These are phyloP conservation scores for Kregervanrija pseudodelftensis DNA, from an alignment of 805 yeast genomes.

Conservation along the genomic window DNA sequence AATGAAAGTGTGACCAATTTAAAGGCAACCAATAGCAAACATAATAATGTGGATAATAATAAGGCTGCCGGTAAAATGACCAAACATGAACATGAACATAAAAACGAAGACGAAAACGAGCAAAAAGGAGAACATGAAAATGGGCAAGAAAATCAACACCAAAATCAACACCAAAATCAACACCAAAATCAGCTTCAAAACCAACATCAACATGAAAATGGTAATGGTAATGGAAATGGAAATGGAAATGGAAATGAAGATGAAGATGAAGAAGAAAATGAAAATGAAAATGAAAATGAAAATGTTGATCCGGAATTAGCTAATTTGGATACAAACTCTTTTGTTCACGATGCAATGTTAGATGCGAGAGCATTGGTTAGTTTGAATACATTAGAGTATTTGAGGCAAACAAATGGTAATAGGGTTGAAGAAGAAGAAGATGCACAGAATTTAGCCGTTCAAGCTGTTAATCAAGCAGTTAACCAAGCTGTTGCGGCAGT, in stretches of 20 bases:
- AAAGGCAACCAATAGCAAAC: no score
- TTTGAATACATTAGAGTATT: slow-evolving; percentile 27
- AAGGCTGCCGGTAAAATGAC: no score
- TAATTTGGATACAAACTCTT: slow-evolving; percentile 33
- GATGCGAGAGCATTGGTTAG: slow-evolving; percentile 60
- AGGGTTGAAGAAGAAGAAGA: slow-evolving; percentile 19
- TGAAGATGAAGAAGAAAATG: no score
- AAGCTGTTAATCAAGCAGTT: slow-evolving; percentile 20
- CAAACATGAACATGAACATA: no score
- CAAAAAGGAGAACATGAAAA: no score
- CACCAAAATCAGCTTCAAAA: slow-evolving; percentile 22
- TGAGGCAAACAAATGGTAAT: slow-evolving; percentile 19
- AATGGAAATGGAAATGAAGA: no score
- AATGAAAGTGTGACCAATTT: no score
- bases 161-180: neutral
- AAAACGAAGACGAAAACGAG: no score
- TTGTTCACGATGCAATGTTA: slow-evolving; percentile 64
- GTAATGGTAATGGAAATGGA: slow-evolving; percentile 8
- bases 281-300: neutral
- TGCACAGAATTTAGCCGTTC: slow-evolving; percentile 24
- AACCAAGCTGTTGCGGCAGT: slow-evolving; percentile 9
- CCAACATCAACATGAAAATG: neutral
- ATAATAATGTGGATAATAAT: no score
- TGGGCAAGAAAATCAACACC: no score
- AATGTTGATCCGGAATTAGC: slow-evolving; percentile 56